Evolutionary conservation across 805 yeast genomes (phyloP).

Genomic region (Lipomyces yamanashiensis): DNA sequence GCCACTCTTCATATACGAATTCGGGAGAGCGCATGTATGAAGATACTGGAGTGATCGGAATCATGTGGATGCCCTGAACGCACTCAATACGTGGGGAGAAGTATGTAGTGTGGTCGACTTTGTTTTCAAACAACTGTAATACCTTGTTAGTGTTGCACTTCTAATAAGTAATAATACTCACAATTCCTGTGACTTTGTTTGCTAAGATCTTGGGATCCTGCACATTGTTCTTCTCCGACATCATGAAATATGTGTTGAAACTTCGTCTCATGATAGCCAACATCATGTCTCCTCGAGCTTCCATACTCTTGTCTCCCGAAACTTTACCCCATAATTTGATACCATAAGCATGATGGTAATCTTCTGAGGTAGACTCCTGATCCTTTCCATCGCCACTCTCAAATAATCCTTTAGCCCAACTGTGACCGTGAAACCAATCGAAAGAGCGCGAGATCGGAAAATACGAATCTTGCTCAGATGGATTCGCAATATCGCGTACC

Average conservation of each 20-base stretch:
- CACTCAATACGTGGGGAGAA: conserved; percentile 66
- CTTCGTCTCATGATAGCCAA: conserved; percentile 60
- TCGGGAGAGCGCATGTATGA: conserved; percentile 58
- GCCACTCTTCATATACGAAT: conserved; percentile 65
- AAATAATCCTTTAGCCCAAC: conserved; percentile 74
- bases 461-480: conserved; percentile 55
- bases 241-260: conserved; percentile 61
- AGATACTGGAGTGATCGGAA: conserved; percentile 69
- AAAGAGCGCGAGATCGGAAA: conserved; percentile 71
- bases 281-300: conserved; percentile 61
- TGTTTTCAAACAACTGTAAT: conserved; percentile 61
- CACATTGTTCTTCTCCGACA: conserved; percentile 52
- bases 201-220: conserved; percentile 57
- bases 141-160: not conserved
- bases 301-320: conserved; percentile 56
- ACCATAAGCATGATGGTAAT: conserved; percentile 69
- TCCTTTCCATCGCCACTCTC: conserved; percentile 70
- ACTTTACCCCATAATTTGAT: conserved; percentile 73
- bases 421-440: conserved; percentile 76
- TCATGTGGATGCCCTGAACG: conserved; percentile 79
- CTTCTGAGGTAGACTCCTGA: conserved; percentile 74
- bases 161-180: not conserved
- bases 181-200: conserved; percentile 70
- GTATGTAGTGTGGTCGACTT: conserved; percentile 72
- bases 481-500: conserved; percentile 71